A percentile compares a stretch with the other conserved stretches of the same genome.
Evolutionary conservation across 192 early-diverging fungal species (phyloP).

Genomic region (Phycomyces nitens): DNA sequence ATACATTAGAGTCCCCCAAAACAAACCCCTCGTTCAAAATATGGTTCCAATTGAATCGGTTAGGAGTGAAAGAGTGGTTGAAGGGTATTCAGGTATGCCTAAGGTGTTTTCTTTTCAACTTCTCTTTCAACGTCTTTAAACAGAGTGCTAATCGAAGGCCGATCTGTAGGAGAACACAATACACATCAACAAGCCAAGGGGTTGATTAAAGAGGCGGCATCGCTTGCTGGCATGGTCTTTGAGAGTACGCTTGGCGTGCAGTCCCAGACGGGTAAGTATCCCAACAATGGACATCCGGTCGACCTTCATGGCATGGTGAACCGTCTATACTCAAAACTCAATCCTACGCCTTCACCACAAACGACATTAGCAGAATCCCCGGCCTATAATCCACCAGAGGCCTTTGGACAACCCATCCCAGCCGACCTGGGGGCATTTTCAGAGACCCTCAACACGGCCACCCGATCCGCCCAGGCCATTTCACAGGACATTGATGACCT

Average conservation of each 20-base stretch:
- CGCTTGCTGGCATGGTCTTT: conserved; percentile 4
- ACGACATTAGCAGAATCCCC: too few species aligned
- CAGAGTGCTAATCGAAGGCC: too few species aligned
- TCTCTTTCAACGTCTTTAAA: too few species aligned
- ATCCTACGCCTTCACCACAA: too few species aligned
- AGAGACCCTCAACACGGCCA: conserved; percentile 16
- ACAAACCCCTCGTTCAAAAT: not conserved
- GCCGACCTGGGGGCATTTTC: conserved; percentile 8
- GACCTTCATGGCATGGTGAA: too few species aligned
- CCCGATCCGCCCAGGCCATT: conserved; percentile 25
- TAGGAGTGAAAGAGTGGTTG: not conserved
- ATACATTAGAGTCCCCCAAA: not conserved
- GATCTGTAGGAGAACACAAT: too few species aligned
- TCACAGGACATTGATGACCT: conserved; percentile 24
- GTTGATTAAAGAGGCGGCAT: conserved; percentile 10
- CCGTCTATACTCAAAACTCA: too few species aligned
- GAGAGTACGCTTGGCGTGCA: too few species aligned
- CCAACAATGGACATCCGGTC: too few species aligned
- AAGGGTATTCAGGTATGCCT: conserved; percentile 4
- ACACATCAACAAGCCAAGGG: not conserved
- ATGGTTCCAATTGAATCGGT: not conserved
- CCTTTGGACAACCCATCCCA: not conserved
- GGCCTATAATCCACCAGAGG: not conserved
- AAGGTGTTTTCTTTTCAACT: too few species aligned
- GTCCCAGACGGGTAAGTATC: too few species aligned